These are phyloP conservation scores for Cryptococcus hybrid DNA, from an alignment of 1,284 basidiomycete species.

Conservation along the genomic window DNA sequence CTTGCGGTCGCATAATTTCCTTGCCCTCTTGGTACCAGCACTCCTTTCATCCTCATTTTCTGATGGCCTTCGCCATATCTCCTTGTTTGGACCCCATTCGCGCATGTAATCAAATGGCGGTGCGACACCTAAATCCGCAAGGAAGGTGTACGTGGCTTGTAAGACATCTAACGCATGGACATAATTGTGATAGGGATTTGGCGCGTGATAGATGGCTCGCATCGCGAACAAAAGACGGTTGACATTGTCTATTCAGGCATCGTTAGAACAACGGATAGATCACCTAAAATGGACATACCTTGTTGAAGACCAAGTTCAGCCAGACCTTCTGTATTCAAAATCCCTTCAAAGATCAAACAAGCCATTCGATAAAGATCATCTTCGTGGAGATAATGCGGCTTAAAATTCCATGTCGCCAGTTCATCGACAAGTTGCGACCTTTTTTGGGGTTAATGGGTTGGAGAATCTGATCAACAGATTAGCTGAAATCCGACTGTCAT, in stretches of 20 bases:
- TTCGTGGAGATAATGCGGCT: conserved; percentile 74
- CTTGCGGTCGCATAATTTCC: conserved; percentile 60
- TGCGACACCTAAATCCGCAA: conserved; percentile 70
- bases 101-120: conserved; percentile 61
- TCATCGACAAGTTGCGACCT: conserved; percentile 57
- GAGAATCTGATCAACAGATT: conserved; percentile 24
- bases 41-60: conserved; percentile 24
- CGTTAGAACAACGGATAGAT: not conserved
- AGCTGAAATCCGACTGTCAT: not conserved
- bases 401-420: conserved; percentile 79
- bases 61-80: conserved; percentile 29
- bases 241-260: conserved; percentile 56
- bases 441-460: conserved; percentile 44
- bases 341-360: conserved; percentile 64
- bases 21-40: conserved; percentile 33
- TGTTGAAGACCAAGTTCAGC: conserved; percentile 63
- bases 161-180: conserved; percentile 92
- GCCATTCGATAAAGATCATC: conserved; percentile 78
- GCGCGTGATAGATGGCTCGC: conserved; percentile 76
- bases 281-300: conserved; percentile 55
- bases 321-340: conserved; percentile 64
- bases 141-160: conserved; percentile 83
- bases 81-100: conserved; percentile 19
- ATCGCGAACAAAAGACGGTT: conserved; percentile 75
- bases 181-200: conserved; percentile 95